Percentiles rank a stretch among this genome's conserved stretches.
Conservation (phyloP, 2,329 filamentous ascomycete species). For the Ophiocordyceps robertsii region DNA sequence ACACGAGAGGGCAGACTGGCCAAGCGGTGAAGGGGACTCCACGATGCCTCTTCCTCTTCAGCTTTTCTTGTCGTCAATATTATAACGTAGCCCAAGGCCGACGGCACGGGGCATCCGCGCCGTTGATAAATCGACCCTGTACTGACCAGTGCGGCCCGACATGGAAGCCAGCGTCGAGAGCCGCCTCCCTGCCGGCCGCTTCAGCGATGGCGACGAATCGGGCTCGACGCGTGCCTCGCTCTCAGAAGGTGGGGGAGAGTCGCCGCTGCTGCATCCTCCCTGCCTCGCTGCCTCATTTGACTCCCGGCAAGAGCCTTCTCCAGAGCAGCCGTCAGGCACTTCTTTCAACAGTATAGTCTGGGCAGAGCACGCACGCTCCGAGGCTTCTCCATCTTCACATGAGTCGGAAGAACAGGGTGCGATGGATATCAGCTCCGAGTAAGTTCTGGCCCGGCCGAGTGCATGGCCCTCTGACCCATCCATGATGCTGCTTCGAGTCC, state of each 20-base stretch:
- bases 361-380: conserved; percentile 25
- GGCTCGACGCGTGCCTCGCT: not conserved
- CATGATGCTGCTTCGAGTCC: too few species aligned
- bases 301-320: conserved; percentile 15
- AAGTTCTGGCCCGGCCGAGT: conserved; percentile 6
- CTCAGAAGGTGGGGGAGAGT: not conserved
- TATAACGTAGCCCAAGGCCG: conserved; percentile 4
- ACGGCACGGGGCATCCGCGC: not conserved
- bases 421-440: conserved; percentile 12
- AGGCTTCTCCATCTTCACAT: conserved; percentile 5
- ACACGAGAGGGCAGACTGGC: conserved; percentile 2
- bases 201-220: conserved; percentile 6
- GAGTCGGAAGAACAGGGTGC: conserved; percentile 12
- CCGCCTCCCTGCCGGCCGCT: too few species aligned
- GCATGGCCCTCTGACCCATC: too few species aligned
- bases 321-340: conserved; percentile 19
- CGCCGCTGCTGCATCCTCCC: not conserved
- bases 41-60: conserved; percentile 12
- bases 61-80: conserved; percentile 11
- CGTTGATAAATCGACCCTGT: too few species aligned
- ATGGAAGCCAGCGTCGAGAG: not conserved
- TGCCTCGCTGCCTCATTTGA: conserved; percentile 8
- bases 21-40: not conserved
- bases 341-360: conserved; percentile 30
- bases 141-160: not conserved